Conservation (phyloP, 2,329 filamentous ascomycete genomes). For the Aspergillus niger region DNA sequence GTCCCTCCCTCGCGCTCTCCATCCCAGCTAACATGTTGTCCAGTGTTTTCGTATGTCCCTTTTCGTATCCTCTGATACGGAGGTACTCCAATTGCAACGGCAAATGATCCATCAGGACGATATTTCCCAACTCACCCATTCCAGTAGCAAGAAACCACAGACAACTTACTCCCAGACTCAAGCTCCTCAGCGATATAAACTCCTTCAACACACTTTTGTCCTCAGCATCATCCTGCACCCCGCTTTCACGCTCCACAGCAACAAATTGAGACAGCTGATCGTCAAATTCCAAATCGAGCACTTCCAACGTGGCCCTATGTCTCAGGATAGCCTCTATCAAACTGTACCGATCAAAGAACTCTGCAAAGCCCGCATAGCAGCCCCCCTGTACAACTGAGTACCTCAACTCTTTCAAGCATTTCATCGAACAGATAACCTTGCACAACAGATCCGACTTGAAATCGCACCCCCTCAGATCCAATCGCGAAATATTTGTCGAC, state of each 20-base stretch:
- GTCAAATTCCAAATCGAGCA: not conserved
- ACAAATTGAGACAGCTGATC: not conserved
- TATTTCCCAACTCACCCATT: not conserved
- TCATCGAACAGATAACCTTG: not conserved
- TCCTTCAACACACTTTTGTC: not conserved
- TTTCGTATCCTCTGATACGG: not conserved
- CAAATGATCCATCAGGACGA: not conserved
- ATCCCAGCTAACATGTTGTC: not conserved
- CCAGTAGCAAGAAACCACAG: not conserved
- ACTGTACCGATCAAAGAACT: not conserved
- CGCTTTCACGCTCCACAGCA: not conserved
- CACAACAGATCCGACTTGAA: not conserved
- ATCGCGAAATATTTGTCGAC: not conserved
- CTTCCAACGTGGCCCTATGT: not conserved
- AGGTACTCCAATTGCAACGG: not conserved
- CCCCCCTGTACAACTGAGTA: not conserved
- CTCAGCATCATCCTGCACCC: not conserved
- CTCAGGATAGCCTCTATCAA: not conserved
- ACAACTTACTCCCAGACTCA: not conserved
- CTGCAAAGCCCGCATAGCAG: not conserved
- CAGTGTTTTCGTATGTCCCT: not conserved
- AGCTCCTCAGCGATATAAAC: not conserved
- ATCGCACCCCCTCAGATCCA: not conserved
- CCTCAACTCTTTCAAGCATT: not conserved
- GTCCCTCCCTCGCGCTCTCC: not conserved